Evolutionary conservation across 495 filamentous ascomycete genomes (phyloP), one percentile per base, ranked within the genome.

Genomic region (Talaromyces stipitatus): DNA sequence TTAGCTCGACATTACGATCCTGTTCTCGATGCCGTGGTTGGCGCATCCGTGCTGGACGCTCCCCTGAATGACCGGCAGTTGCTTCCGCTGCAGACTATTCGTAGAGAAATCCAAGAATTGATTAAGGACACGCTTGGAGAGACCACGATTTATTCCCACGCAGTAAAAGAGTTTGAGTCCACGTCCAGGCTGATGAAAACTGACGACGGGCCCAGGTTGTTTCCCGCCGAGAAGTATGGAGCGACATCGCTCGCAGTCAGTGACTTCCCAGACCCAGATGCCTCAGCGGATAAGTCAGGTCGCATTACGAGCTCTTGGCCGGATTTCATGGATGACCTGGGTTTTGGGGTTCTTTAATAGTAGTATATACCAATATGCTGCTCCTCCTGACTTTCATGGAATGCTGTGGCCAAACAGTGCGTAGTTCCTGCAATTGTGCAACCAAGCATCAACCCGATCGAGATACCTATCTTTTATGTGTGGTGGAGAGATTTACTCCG

Each of bases 261-360:
- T 23, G 20, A 32, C 18, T 54, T 54, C 16, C 18, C 16, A 32
- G 28, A 32, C n/a, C 29, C 50, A 12, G 20, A 36, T 32, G 18
- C 36, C 18, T 54, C 50, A 14, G 11, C 24, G 24, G 27, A 50
- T 28, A 29, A 16, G 12, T 32, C 30, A 0, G 50, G 50, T n/a
- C 12, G 27, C 3, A 18, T 28, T 23, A 54, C 11, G 29, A 36
- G 50, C n/a, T 23, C 36, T 16, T 38, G 50, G 50, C 30, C 36
- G 30, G 50, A 54, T 54, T 4, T 54, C 16, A 54, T 54, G 50
- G 50, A 54, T 54, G 50, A 54, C 22, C 50, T 54, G 12, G 18
- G 27, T 32, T 29, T 54, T 23, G 50, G 50, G 6, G 50, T 54
- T 38, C 50, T 54, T 22, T 54, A 12, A 54, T 36, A 6, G n/a